Conservation (phyloP, 257 asterid genomes). For the Perilla frutescens region DNA sequence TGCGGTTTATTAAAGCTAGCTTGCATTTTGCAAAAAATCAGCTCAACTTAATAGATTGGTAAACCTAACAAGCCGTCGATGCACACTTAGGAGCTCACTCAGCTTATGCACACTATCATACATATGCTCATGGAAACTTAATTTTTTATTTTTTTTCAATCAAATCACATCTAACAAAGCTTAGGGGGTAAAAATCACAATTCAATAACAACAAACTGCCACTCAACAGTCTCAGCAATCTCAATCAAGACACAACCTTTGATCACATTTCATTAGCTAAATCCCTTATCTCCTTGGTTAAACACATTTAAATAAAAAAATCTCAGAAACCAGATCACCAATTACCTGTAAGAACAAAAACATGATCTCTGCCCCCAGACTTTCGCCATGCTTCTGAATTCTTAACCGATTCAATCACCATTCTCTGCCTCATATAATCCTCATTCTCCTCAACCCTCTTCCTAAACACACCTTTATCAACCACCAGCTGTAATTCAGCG, state of each 20-base stretch:
- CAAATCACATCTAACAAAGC: constrained; percentile 14
- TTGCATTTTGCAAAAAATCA: not conserved
- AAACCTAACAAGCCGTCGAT: not conserved
- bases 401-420: constrained; percentile 71
- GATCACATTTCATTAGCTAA: not conserved
- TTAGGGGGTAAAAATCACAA: not conserved
- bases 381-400: constrained; percentile 77
- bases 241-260: not conserved
- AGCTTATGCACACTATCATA: constrained; percentile 9
- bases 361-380: constrained; percentile 96
- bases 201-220: not conserved
- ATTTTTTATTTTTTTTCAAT: not conserved
- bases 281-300: not conserved
- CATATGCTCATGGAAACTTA: not conserved
- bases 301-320: not conserved
- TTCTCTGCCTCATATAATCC: constrained; percentile 82
- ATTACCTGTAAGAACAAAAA: constrained; percentile 89
- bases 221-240: not conserved
- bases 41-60: not conserved
- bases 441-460: constrained; percentile 80
- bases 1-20: constrained; percentile 20
- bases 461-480: constrained; percentile 80
- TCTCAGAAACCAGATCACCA: not conserved
- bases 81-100: not conserved
- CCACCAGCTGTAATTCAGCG: constrained; percentile 83